Conservation (phyloP, 1,284 basidiomycete genomes). For the Mycosarcoma mackinlayi region DNA sequence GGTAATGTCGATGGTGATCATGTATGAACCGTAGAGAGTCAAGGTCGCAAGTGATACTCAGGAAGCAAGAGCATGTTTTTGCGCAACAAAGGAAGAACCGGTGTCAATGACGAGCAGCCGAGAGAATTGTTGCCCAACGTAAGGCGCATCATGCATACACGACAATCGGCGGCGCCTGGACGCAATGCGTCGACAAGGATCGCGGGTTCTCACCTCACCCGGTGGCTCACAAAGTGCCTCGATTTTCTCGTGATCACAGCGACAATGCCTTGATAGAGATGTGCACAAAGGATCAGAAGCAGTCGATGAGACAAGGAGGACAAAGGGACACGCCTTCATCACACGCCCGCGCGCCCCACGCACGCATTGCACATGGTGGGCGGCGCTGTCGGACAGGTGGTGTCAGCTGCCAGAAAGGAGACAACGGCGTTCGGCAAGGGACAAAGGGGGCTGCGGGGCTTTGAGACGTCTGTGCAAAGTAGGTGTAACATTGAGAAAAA, state of each 20-base stretch:
- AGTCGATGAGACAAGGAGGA: conserved; percentile 1
- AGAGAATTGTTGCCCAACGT: not conserved
- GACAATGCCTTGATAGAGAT: conserved; percentile 1
- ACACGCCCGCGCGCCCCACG: not conserved
- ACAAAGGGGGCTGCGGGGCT: not conserved
- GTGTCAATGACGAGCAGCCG: too few species aligned
- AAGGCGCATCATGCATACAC: not conserved
- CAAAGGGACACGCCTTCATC: not conserved
- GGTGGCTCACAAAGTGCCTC: not conserved
- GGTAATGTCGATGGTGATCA: not conserved
- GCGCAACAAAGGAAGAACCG: not conserved
- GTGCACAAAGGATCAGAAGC: conserved; percentile 4
- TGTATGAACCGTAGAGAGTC: not conserved
- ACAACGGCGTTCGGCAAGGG: not conserved
- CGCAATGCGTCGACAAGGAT: conserved; percentile 14
- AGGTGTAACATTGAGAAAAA: not conserved
- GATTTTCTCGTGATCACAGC: not conserved
- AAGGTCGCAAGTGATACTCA: not conserved
- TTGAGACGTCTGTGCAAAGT: too few species aligned
- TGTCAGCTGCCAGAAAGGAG: conserved; percentile 5
- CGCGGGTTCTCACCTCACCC: not conserved
- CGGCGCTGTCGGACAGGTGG: conserved; percentile 11
- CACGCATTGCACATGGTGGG: not conserved
- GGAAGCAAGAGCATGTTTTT: not conserved
- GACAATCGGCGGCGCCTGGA: conserved; percentile 3